Percentiles rank a stretch among this genome's conserved stretches.
phyloP scores from a whole-genome alignment of 495 filamentous ascomycete species.

The Annulohypoxylon nitens region DNA sequence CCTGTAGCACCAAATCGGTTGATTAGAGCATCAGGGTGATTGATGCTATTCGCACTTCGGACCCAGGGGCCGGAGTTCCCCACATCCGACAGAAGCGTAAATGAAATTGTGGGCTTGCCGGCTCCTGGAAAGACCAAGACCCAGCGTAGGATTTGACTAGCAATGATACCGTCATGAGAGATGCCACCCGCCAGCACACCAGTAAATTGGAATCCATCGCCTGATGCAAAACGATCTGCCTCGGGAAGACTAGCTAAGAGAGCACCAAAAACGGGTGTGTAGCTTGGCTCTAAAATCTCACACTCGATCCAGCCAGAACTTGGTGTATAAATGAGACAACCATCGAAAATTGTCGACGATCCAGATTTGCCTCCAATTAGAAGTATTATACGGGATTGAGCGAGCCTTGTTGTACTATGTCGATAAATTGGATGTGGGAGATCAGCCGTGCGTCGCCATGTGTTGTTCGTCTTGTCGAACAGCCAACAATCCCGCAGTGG shows the following conservation, averaged over 20 bases:
- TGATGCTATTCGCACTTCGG: neutral
- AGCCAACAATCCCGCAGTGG: slow-evolving; percentile 81
- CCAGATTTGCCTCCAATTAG: slow-evolving; percentile 79
- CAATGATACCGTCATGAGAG: slow-evolving; percentile 67
- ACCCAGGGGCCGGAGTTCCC: neutral
- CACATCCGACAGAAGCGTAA: slow-evolving; percentile 27
- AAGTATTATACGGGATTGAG: slow-evolving; percentile 61
- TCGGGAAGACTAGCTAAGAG: slow-evolving; percentile 50
- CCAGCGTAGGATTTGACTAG: slow-evolving; percentile 68
- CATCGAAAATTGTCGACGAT: slow-evolving; percentile 65
- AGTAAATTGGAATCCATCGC: slow-evolving; percentile 39
- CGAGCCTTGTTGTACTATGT: slow-evolving; percentile 74
- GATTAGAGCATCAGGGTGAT: slow-evolving; percentile 33
- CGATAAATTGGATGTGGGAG: slow-evolving; percentile 77
- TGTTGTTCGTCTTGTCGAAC: slow-evolving; percentile 59
- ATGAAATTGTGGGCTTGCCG: slow-evolving; percentile 46
- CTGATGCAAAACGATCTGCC: neutral
- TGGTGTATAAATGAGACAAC: slow-evolving; percentile 75
- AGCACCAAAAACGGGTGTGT: slow-evolving; percentile 73
- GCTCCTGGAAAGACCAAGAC: slow-evolving; percentile 49
- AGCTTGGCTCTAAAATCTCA: slow-evolving; percentile 49
- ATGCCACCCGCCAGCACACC: slow-evolving; percentile 81
- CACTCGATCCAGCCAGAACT: slow-evolving; percentile 61
- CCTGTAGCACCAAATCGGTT: slow-evolving; percentile 56
- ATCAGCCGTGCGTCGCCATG: slow-evolving; percentile 72